A percentile compares a stretch with the other conserved stretches of the same genome.
Evolutionary conservation across 2,329 filamentous ascomycete species (phyloP).

Genomic region (Botrytis tulipae): DNA sequence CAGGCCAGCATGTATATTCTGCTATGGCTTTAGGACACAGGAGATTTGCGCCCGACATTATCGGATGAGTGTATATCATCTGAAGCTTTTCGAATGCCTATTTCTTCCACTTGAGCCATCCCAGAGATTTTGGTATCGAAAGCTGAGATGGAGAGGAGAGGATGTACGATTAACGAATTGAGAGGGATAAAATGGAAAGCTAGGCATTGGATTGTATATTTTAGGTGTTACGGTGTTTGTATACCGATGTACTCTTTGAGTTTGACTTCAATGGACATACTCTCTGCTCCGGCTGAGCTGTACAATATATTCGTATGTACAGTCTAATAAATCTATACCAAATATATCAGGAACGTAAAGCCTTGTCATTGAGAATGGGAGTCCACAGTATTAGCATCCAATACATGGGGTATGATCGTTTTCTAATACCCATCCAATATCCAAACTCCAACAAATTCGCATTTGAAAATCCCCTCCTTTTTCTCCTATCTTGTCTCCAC

Average conservation of each 20-base stretch:
- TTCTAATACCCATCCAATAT: too few species aligned
- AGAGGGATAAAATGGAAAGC: background rate
- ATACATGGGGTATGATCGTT: too few species aligned
- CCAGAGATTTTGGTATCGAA: background rate
- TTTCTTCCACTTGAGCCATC: background rate
- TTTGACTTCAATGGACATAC: background rate
- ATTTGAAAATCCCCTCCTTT: too few species aligned
- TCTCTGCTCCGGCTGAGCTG: slow-evolving; percentile 13
- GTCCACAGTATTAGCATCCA: too few species aligned
- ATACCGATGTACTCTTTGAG: background rate
- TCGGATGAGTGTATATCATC: background rate
- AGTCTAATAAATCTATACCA: background rate
- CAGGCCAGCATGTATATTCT: background rate
- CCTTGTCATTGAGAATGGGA: too few species aligned
- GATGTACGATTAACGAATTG: slow-evolving; percentile 3
- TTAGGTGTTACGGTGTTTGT: background rate
- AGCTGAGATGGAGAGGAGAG: background rate
- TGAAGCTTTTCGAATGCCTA: too few species aligned
- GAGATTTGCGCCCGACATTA: background rate
- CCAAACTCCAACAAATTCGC: too few species aligned
- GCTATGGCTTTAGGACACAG: background rate
- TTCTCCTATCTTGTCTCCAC: too few species aligned
- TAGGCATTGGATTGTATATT: background rate
- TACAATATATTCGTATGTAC: background rate
- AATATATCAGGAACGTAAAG: background rate